Evolutionary conservation across 2,329 filamentous ascomycete genomes (phyloP), one percentile per base, ranked within the genome.

Genomic region (Exophiala dermatitidis): DNA sequence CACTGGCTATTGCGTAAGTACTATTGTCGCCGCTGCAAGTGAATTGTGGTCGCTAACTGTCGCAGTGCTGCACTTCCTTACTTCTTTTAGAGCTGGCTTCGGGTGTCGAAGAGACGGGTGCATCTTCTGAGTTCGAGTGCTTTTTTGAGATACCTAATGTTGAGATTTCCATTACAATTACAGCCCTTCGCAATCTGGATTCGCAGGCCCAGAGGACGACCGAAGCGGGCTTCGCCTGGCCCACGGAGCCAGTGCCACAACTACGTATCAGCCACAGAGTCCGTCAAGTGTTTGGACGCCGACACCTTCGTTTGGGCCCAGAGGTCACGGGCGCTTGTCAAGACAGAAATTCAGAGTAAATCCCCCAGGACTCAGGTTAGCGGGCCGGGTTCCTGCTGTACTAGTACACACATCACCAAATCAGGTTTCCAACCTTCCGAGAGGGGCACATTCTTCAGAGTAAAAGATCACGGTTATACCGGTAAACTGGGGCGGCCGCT

Each of bases 1-100:
- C 88, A 44, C 78, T 96, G 68, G 88, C 88, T 53, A 80, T 96
- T 69, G 90, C 90, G 93, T 97, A 81, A 75, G 90, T 85, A 51
- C 42, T 48, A 9, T 10, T 41, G 46, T 34, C 30, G 29, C 42
- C 45, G 41, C 12, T n/a, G 28, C 10, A 10, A 42, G 43, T 31
- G 7, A 48, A 32, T 34, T 30, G 38, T 32, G 19, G 38, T 53
- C 63, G 66, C 60, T 58, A 68, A 61, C 29, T 3, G 43, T 26
- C 51, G 1, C 52, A 75, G 73, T 45, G 72, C 72, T 38, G 69
- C 71, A 9, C 73, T 75, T 62, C 73, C 73, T 28, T 75, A 74
- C 62, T 74, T 75, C 63, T 72, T 74, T 61, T 60, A 34, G 41
- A 26, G 5, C 12, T 5, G 31, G 29, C n/a, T 3, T 31, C 46